Evolutionary conservation across 148 eudicot genomes (phyloP), one percentile per base, ranked within the genome.

Genomic region (Arbutus unedo): DNA sequence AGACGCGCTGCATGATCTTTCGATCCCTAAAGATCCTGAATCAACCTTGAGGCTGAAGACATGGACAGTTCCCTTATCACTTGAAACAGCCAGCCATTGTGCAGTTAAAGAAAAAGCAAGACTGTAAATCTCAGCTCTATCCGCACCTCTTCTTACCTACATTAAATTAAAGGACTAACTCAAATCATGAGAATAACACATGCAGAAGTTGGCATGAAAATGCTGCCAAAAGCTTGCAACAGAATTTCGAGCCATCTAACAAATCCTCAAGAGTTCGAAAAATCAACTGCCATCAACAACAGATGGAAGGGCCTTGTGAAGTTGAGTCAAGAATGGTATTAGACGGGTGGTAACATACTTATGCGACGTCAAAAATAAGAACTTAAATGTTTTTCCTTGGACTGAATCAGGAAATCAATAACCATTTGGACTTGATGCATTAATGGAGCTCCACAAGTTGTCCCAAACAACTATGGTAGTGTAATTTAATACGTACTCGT

Each of bases 141-240:
- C 91, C 8, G 93, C 89, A 70, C 97, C 97, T 85, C 97, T 91
- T 67, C 97, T 89, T 67, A 93, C 93, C 97, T 93, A 67, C 49
- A 77, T 78, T 62, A 72, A 59, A 77, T 6, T 67, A 51, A 14
- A 70, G 25, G 76, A 80, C 13, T 15, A 66, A 51, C 19, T 31
- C 59, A 50, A 80, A 13, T 51, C 5, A 67, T 38, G 5, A 47
- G 45, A 79, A 11, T 43, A 54, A 54, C 5, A 51, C 0, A 11
- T 4, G 5, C 76, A 70, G 38, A 70, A 81, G 47, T 15, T 70
- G 23, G 59, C 49, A 43, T 21, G 3, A 18, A 57, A 23, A 43
- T 60, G 71, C 11, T 6, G 54, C 54, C 45, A 25, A 79, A 53
- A 5, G 38, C 62, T 53, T 76, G 45, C 25, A 53, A 31, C 31